phyloP scores from a whole-genome alignment of 2,329 filamentous ascomycete genomes.

The Keithomyces neogunnii region DNA sequence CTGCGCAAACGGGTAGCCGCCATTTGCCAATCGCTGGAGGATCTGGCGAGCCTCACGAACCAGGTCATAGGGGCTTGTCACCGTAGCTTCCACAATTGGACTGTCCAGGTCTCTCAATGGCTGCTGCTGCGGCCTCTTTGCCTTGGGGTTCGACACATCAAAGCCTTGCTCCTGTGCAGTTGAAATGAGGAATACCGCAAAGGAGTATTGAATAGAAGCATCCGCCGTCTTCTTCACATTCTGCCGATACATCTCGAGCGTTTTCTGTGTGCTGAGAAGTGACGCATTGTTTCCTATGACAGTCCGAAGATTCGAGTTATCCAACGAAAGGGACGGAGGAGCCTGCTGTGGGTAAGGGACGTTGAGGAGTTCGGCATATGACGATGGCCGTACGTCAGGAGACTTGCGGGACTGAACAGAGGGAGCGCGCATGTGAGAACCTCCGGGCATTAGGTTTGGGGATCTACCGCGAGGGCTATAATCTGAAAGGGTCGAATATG shows the following conservation, averaged over 20 bases:
- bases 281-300: slow-evolving; percentile 85
- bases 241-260: slow-evolving; percentile 91
- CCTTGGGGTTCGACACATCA: slow-evolving; percentile 37
- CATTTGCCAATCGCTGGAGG: slow-evolving; percentile 75
- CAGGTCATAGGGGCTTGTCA: slow-evolving; percentile 55
- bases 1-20: slow-evolving; percentile 91
- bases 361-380: slow-evolving; percentile 54
- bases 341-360: slow-evolving; percentile 73
- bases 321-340: slow-evolving; percentile 57
- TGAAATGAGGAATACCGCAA: slow-evolving; percentile 88
- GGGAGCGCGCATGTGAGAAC: slow-evolving; percentile 35
- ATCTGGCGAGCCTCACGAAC: slow-evolving; percentile 84
- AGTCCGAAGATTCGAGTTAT: slow-evolving; percentile 72
- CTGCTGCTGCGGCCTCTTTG: slow-evolving; percentile 36
- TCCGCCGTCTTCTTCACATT: slow-evolving; percentile 98
- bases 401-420: slow-evolving; percentile 45
- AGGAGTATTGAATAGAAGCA: slow-evolving; percentile 85
- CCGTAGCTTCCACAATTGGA: slow-evolving; percentile 35
- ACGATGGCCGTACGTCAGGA: slow-evolving; percentile 43
- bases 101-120: slow-evolving; percentile 37
- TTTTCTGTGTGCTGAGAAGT: slow-evolving; percentile 83
- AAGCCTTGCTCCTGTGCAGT: slow-evolving; percentile 72
- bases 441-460: slow-evolving; percentile 35
- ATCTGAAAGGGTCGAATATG: slow-evolving; percentile 69
- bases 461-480: slow-evolving; percentile 55